Base-by-base conservation (phyloP, 2,329 filamentous ascomycete species). In the Fusarium poae region DNA sequence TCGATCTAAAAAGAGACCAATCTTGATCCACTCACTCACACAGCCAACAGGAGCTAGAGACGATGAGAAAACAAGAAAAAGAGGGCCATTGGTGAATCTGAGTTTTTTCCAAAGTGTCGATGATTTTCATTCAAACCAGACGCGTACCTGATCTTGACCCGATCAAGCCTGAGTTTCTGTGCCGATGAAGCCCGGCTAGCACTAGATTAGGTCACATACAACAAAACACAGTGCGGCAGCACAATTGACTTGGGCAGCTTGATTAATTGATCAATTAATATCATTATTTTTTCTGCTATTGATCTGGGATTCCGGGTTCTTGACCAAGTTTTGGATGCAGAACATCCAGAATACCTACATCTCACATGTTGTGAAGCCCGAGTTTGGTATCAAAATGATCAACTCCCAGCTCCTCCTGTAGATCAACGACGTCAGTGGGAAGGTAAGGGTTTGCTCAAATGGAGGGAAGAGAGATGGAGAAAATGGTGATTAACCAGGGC, bases 1-100 rank as follows among this genome's bases (percentile, higher is more conserved):
- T 73, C 65, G 65, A 52, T 68, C 65, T 68, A 62, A 72, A 73
- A 69, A 51, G 45, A 59, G 57, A 64, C 62, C 57, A 58, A 54
- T 25, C 21, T 29, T 25, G 48, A 29, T 44, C 66, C 61, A 69
- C 61, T 37, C 21, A 35, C 20, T 25, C 30, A 10, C 20, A 35
- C 32, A 40, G 18, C 16, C 43, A 55, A 60, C 64, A 65, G 53
- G 53, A 55, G 52, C 29, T 30, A 53, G 21, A 53, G 23, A 16
- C 40, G 10, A 43, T 18, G n/a, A 39, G 29, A 30, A 48, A 21
- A 30, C n/a, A 34, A 27, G 30, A 11, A 21, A 49, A 37, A 66
- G 51, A 57, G 52, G 61, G 23, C 51, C 49, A 40, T 37, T 55
- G 25, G 16, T 12, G 35, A 11, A 35, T 44, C 39, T 61, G n/a